Evolutionary conservation across 2,329 filamentous ascomycete genomes (phyloP), one percentile per base, ranked within the genome.

Genomic region (Chalara sp.): DNA sequence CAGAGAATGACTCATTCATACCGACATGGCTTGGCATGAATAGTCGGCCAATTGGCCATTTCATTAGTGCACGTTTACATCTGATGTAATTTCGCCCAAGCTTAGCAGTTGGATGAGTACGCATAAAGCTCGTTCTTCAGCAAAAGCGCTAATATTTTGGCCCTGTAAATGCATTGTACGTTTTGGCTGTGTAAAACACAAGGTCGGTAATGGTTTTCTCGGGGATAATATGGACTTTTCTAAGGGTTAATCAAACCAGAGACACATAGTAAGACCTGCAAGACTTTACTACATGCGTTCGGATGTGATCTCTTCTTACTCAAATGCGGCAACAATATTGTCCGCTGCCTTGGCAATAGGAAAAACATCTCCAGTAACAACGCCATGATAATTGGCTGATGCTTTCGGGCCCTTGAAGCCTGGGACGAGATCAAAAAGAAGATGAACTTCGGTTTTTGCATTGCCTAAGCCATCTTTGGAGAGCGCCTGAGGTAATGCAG

Each of bases 301-400:
- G 21, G 21, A 21, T 3, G 21, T 21, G 21, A 3, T 21, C 2
- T 21, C 3, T 21, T 21, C 21, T 21, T 21, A 21, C 21, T 96
- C 91, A 54, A 85, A 79, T 6, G 80, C 78, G 5, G 84, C 84
- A 54, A 92, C 89, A n/a, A 96, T 70, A 56, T 89, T 86, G 66
- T 96, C 91, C 1, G 89, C 91, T 49, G 88, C 79, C 58, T 86
- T 78, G 32, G 90, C 90, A 30, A 89, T 81, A 6, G 89, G 88
- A 0, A 91, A 87, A 6, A 78, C 75, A 11, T 88, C 87, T 43
- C 92, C 92, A 0, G 85, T 95, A 5, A 96, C 86, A 65, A 96
- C 96, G 53, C 89, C 90, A 66, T 89, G 95, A 73, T 95, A 95
- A 45, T 64, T 61, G 5, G 58, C 47, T 1, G 61, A 61, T 3